Base-by-base conservation (phyloP, 2,329 filamentous ascomycete species). In the Colletotrichum liriopes region DNA sequence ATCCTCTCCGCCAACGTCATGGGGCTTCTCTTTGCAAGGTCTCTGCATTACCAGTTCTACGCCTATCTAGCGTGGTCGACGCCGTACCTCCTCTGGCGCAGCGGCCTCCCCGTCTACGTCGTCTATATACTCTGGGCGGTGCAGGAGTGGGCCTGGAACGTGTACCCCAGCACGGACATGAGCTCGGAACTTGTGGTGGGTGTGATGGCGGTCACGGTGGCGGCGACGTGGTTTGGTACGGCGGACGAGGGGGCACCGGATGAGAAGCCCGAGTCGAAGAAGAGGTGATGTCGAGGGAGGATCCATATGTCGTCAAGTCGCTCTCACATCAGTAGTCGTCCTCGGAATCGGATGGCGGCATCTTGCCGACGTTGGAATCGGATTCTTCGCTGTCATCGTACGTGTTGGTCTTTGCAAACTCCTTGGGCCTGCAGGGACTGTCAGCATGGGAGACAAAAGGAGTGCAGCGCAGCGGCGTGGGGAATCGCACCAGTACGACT, bases 41-140 rank as follows among this genome's bases (percentile, higher is more conserved):
- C 93, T 67, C 88, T 98, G 77, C 95, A 98, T 84, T 98, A 98
- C 86, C 95, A 98, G 79, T 98, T 98, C 86, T 98, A 95, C 82
- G 91, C 94, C 56, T 98, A 97, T 86, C 89, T 97, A 72, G 93
- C 93, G 37, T 98, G 95, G 95, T 89, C 93, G 18, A 94, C 94
- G 8, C 95, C 95, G 0, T 97, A 94, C 80, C 86, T 98, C 74
- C 88, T 98, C 64, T 98, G 95, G 94, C 90, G 90, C 77, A 90
- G 92, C 67, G 91, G 92, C 1, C 84, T 91, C 72, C 91, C 93
- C 77, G 92, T 93, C 0, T 79, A 92, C 14, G 77, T 93, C 41
- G 89, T 94, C 76, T 92, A 92, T 77, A 83, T 83, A 5, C 82
- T 95, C 12, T 98, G 94, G 93, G 88, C 86, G 3, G 86, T 90